phyloP scores from a whole-genome alignment of 176 grass and related monocot genomes.

The Carex scoparia region DNA sequence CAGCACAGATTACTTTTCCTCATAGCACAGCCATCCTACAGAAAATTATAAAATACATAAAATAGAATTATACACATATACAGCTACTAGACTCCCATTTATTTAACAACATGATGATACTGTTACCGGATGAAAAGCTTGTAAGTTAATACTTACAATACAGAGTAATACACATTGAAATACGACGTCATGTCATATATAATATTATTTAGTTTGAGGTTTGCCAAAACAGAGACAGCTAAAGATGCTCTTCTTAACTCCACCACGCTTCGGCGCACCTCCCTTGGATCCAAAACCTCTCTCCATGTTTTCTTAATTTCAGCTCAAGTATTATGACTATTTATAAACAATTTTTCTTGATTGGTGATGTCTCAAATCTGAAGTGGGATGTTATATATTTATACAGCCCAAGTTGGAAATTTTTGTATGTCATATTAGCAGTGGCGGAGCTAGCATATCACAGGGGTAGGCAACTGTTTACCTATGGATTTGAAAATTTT shows the following conservation, averaged over 20 bases:
- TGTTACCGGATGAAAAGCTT: neutral
- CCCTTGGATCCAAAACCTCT: neutral
- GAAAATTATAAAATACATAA: neutral
- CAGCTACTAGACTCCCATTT: neutral
- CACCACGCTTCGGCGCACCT: neutral
- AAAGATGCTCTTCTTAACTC: neutral
- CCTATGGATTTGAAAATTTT: too few species aligned
- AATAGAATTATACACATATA: neutral
- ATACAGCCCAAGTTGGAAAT: neutral
- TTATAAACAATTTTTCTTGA: neutral
- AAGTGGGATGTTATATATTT: neutral
- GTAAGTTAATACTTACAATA: neutral
- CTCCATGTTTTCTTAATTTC: neutral
- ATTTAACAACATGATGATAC: neutral
- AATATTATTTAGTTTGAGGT: neutral
- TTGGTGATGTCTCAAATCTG: neutral
- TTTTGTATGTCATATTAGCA: too few species aligned
- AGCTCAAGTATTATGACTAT: too few species aligned
- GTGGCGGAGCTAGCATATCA: too few species aligned
- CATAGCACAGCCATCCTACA: neutral
- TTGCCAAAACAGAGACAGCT: constrained; percentile 3
- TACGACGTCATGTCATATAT: neutral
- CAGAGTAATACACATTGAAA: neutral
- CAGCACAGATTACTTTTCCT: too few species aligned
- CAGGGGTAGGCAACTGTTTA: too few species aligned